These are phyloP conservation scores for Tilletia horrida DNA, from an alignment of 1,284 basidiomycete genomes.

Conservation along the genomic window DNA sequence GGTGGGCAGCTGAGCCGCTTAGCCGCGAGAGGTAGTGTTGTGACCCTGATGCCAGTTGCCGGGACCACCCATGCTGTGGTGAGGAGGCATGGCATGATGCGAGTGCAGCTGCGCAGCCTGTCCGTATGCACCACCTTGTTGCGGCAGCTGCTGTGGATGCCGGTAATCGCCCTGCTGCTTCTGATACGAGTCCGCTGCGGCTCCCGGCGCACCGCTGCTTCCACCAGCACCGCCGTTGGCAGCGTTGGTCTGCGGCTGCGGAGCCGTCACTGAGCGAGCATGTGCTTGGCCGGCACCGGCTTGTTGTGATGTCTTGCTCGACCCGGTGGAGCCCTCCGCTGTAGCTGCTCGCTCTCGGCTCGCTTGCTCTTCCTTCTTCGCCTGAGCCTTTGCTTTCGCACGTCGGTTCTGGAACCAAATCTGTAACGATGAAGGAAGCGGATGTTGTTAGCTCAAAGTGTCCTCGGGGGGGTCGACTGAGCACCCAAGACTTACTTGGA, in stretches of 20 bases:
- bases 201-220: neutral
- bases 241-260: neutral
- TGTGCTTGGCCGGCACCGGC: neutral
- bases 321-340: neutral
- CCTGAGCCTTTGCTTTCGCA: constrained; percentile 43
- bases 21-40: neutral
- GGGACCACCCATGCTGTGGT: neutral
- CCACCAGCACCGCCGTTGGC: neutral
- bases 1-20: no score
- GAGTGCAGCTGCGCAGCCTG: neutral
- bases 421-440: neutral
- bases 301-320: neutral
- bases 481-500: constrained; percentile 25
- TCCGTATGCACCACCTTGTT: neutral
- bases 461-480: no score
- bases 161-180: constrained; percentile 10
- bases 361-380: constrained; percentile 25
- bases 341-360: constrained; percentile 5
- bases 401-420: constrained; percentile 48
- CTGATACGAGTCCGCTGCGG: no score
- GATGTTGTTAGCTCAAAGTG: no score
- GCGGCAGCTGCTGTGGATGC: constrained; percentile 7
- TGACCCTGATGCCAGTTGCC: neutral
- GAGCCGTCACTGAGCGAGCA: neutral
- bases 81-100: neutral